Percentiles rank a stretch among this genome's conserved stretches.
These are phyloP conservation scores for Platanthera guangdongensis DNA, from an alignment of 106 monocot genomes.

Conservation along the genomic window DNA sequence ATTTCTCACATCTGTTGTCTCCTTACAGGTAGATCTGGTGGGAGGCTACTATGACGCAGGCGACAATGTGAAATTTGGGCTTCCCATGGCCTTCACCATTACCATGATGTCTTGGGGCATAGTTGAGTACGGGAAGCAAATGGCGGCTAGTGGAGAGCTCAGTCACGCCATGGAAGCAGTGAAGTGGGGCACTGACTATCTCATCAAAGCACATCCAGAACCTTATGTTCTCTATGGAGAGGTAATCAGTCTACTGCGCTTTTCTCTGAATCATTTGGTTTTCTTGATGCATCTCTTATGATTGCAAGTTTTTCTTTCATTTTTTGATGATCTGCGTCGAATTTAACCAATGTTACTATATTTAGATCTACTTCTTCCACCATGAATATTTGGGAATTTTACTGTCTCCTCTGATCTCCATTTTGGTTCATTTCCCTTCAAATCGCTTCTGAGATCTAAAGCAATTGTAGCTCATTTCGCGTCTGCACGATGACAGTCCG, in stretches of 20 bases:
- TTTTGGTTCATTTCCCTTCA: neutral
- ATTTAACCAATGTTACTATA: neutral
- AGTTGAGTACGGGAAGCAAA: conserved; percentile 72
- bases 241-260: conserved; percentile 13
- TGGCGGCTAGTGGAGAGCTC: conserved; percentile 74
- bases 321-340: neutral
- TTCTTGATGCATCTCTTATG: neutral
- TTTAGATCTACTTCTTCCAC: neutral
- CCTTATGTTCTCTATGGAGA: conserved; percentile 91
- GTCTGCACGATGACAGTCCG: neutral
- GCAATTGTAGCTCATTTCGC: neutral
- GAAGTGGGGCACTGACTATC: conserved; percentile 96
- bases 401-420: neutral
- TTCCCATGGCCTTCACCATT: conserved; percentile 68
- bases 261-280: neutral
- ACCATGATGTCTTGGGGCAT: conserved; percentile 88
- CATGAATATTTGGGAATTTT: neutral
- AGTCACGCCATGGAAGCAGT: conserved; percentile 88
- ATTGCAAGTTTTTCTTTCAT: neutral
- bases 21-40: conserved; percentile 50
- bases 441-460: neutral
- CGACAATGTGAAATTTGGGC: conserved; percentile 75
- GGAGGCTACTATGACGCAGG: conserved; percentile 85
- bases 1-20: neutral
- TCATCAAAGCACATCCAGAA: conserved; percentile 87